Conservation (phyloP, 495 filamentous ascomycete genomes). For the Daldinia concentrica region DNA sequence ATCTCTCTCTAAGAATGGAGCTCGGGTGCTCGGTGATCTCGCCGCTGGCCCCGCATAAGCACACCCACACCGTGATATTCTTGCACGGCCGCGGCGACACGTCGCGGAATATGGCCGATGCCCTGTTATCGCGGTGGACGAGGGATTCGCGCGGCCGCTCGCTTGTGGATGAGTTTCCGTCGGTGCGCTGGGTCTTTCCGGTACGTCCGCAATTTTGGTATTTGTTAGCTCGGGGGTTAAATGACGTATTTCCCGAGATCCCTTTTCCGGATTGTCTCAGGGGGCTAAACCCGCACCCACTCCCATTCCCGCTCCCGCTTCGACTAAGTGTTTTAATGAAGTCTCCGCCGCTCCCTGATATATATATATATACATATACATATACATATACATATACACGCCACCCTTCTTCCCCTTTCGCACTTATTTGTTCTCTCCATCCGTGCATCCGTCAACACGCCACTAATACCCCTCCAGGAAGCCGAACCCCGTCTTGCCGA, state of each 20-base stretch:
- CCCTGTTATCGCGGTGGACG: constrained; percentile 49
- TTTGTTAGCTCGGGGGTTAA: background rate
- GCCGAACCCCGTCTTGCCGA: constrained; percentile 53
- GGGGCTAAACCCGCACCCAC: too few species aligned
- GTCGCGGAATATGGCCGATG: constrained; percentile 60
- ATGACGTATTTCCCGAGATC: too few species aligned
- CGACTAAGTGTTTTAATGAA: background rate
- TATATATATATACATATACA: too few species aligned
- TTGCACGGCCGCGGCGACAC: constrained; percentile 65
- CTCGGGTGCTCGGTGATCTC: constrained; percentile 31
- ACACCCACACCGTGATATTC: constrained; percentile 65
- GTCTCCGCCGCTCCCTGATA: background rate
- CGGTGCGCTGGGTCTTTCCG: constrained; percentile 56
- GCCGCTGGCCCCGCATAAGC: constrained; percentile 39
- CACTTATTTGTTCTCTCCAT: background rate
- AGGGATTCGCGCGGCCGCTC: constrained; percentile 38
- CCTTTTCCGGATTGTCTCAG: too few species aligned
- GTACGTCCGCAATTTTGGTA: background rate
- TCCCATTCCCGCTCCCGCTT: too few species aligned
- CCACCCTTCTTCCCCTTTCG: background rate
- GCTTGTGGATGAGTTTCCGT: constrained; percentile 46
- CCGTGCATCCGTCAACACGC: background rate
- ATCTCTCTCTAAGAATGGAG: constrained; percentile 30
- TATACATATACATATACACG: too few species aligned
- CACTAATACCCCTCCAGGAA: constrained; percentile 30